Percentiles rank a stretch among this genome's conserved stretches.
Conservation (phyloP, 2,329 filamentous ascomycete genomes). For the Aspergillus pseudoterreus region DNA sequence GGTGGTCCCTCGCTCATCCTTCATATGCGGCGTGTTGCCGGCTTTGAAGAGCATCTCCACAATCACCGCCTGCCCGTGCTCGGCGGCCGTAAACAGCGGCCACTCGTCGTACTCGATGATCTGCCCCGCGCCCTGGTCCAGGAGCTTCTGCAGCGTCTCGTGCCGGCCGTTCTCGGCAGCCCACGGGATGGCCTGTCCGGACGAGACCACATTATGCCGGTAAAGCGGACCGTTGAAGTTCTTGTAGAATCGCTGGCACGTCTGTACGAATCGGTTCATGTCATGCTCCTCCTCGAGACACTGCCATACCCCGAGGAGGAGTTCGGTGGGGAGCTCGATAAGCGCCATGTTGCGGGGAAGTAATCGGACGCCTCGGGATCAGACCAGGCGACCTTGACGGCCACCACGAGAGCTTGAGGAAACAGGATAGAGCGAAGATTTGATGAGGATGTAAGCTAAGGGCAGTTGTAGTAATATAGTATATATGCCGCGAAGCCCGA, state of each 20-base stretch:
- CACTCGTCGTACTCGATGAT: not conserved
- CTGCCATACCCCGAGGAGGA: not conserved
- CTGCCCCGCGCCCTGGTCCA: not conserved
- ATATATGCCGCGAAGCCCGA: not conserved
- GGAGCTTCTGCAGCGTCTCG: not conserved
- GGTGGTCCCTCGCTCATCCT: not conserved
- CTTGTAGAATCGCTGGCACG: not conserved
- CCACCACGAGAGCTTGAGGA: too few species aligned
- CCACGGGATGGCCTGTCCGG: not conserved
- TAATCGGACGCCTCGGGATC: not conserved
- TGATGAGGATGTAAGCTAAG: too few species aligned
- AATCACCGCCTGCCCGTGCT: not conserved
- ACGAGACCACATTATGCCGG: not conserved
- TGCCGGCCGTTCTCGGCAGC: not conserved
- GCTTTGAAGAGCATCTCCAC: not conserved
- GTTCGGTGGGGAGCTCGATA: slow-evolving; percentile 2
- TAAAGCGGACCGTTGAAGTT: slow-evolving; percentile 1
- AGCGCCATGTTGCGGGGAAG: not conserved
- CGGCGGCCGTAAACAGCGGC: not conserved
- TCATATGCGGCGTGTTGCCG: not conserved
- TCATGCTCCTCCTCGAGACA: slow-evolving; percentile 1
- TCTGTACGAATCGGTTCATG: slow-evolving; percentile 1
- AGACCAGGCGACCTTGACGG: too few species aligned
- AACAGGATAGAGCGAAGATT: too few species aligned
- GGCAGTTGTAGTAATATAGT: too few species aligned